phyloP scores from a whole-genome alignment of 768 basidiomycete genomes.

The Epithele typhae region DNA sequence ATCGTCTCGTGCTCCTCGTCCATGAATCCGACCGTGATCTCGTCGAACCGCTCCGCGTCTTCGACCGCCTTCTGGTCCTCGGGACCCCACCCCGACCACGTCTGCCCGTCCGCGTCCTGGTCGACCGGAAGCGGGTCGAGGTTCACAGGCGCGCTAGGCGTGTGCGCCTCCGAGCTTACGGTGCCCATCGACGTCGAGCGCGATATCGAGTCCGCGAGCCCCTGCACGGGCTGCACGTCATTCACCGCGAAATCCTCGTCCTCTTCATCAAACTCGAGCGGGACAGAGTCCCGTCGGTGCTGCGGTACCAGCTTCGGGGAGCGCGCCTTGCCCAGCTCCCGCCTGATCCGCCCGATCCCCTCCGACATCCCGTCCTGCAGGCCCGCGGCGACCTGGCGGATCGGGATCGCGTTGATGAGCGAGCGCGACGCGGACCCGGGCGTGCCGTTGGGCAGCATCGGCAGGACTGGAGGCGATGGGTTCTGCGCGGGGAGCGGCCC shows the following conservation, averaged over 20 bases:
- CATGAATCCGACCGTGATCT: conserved; percentile 32
- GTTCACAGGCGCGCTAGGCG: conserved; percentile 39
- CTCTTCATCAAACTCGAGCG: conserved; percentile 62
- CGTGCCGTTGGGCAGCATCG: conserved; percentile 77
- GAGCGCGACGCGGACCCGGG: conserved; percentile 36
- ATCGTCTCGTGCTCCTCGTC: conserved; percentile 29
- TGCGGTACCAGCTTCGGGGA: conserved; percentile 36
- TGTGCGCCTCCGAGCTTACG: conserved; percentile 21
- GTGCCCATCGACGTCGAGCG: conserved; percentile 13
- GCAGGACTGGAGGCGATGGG: conserved; percentile 45
- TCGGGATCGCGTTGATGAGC: conserved; percentile 48
- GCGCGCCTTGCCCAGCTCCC: conserved; percentile 51
- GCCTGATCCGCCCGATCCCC: conserved; percentile 52
- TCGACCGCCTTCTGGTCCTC: conserved; percentile 29
- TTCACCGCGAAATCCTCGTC: conserved; percentile 53
- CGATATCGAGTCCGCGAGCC: conserved; percentile 5
- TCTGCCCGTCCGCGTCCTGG: conserved; percentile 14
- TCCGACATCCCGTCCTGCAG: conserved; percentile 55
- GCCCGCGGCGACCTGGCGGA: conserved; percentile 46
- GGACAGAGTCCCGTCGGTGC: conserved; percentile 31
- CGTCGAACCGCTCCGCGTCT: conserved; percentile 33
- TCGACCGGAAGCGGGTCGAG: conserved; percentile 24
- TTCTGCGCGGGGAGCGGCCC: conserved; percentile 51
- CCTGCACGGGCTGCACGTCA: background rate
- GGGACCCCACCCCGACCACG: conserved; percentile 28